Conservation (phyloP, 495 filamentous ascomycete genomes). For the Penicillium silybi region DNA sequence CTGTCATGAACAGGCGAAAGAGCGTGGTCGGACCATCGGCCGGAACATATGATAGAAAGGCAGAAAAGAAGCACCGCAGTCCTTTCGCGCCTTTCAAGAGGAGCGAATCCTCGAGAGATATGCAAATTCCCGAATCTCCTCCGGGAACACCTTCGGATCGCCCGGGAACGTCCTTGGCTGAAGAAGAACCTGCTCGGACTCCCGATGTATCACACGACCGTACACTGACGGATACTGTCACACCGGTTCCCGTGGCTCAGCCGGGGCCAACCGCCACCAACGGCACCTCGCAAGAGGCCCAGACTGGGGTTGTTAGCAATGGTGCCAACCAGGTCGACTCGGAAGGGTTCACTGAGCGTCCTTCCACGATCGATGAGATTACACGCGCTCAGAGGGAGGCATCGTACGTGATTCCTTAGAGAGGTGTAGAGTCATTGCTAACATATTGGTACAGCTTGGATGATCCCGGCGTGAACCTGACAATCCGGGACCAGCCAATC, state of each 20-base stretch:
- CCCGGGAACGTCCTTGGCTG: slow-evolving; percentile 35
- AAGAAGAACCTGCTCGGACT: slow-evolving; percentile 31
- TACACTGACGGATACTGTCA: slow-evolving; percentile 14
- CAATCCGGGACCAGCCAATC: slow-evolving; percentile 89
- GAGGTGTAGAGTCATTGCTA: slow-evolving; percentile 9
- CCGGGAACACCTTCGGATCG: slow-evolving; percentile 27
- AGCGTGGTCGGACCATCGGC: slow-evolving; percentile 39
- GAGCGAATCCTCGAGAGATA: slow-evolving; percentile 36
- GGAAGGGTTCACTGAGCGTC: slow-evolving; percentile 66
- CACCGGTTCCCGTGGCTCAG: slow-evolving; percentile 22
- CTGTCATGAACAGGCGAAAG: slow-evolving; percentile 68
- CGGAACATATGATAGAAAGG: slow-evolving; percentile 29
- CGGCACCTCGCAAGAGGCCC: slow-evolving; percentile 22
- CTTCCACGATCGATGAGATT: slow-evolving; percentile 70
- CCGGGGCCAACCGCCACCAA: slow-evolving; percentile 25
- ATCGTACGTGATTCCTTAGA: slow-evolving; percentile 35
- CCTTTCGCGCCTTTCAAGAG: slow-evolving; percentile 53
- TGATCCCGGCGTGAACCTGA: slow-evolving; percentile 78
- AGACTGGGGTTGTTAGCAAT: slow-evolving; percentile 17
- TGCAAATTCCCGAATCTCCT: slow-evolving; percentile 41
- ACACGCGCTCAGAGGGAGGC: slow-evolving; percentile 78
- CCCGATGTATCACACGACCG: slow-evolving; percentile 30
- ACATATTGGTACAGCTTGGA: slow-evolving; percentile 47
- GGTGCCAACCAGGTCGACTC: slow-evolving; percentile 41
- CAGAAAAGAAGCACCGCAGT: slow-evolving; percentile 48